These are phyloP conservation scores for Diaporthe vexans DNA, from an alignment of 2,329 filamentous ascomycete genomes.

Conservation along the genomic window DNA sequence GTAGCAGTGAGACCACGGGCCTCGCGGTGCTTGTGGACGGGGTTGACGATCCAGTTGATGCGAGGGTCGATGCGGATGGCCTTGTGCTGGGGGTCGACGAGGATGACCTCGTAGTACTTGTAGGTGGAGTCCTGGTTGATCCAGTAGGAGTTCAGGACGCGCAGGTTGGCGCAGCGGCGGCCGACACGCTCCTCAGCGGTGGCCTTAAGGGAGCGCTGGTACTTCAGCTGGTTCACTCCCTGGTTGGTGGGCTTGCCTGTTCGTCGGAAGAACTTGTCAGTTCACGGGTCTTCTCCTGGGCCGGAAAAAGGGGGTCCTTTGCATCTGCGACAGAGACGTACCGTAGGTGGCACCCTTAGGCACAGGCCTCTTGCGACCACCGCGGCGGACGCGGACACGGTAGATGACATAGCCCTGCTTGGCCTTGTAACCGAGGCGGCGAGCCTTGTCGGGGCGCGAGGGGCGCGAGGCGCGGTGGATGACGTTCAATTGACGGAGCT, in stretches of 20 bases:
- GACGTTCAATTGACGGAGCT: slow-evolving; percentile 99
- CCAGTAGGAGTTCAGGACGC: slow-evolving; percentile 99
- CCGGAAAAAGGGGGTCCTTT: not conserved
- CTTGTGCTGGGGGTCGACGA: slow-evolving; percentile 99
- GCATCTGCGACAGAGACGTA: slow-evolving; percentile 56
- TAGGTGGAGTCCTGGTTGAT: slow-evolving; percentile 99
- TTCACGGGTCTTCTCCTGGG: not conserved
- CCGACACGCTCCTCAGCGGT: slow-evolving; percentile 99
- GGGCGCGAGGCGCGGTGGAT: slow-evolving; percentile 99
- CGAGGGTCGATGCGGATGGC: slow-evolving; percentile 98
- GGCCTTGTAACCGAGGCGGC: slow-evolving; percentile 99
- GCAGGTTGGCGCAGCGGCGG: slow-evolving; percentile 98
- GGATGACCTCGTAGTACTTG: slow-evolving; percentile 99
- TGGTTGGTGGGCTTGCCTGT: slow-evolving; percentile 99
- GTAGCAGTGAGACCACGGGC: slow-evolving; percentile 95
- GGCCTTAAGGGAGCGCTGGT: slow-evolving; percentile 98
- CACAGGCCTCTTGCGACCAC: slow-evolving; percentile 97
- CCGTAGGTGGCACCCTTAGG: slow-evolving; percentile 99
- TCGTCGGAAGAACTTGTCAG: slow-evolving; percentile 40
- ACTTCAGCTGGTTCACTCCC: slow-evolving; percentile 99
- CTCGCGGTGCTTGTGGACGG: slow-evolving; percentile 99
- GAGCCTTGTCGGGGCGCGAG: slow-evolving; percentile 99
- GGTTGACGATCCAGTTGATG: slow-evolving; percentile 99
- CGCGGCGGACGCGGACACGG: slow-evolving; percentile 97
- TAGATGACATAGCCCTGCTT: slow-evolving; percentile 99